phyloP scores from a whole-genome alignment of 352 stramenopile species.

The Thalassiosira sp. region DNA sequence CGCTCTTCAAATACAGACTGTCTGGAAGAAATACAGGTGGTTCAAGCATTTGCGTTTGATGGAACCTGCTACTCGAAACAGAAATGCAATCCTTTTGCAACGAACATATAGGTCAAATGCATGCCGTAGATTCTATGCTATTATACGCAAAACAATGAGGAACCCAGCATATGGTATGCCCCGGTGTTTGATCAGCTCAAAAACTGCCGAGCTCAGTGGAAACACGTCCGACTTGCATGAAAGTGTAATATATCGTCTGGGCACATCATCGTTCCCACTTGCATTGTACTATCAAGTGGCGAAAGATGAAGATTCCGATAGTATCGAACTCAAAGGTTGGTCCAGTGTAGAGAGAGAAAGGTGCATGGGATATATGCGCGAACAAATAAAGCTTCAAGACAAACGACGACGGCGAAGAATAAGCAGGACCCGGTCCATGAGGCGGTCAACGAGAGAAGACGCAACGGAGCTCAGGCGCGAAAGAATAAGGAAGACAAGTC shows the following conservation, averaged over 20 bases:
- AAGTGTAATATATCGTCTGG: slow-evolving; percentile 7
- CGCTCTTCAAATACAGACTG: slow-evolving; percentile 20
- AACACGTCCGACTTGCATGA: neutral
- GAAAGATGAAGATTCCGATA: neutral
- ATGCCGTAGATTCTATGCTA: slow-evolving; percentile 21
- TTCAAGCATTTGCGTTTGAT: slow-evolving; percentile 14
- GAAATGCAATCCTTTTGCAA: slow-evolving; percentile 27
- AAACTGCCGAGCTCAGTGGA: neutral
- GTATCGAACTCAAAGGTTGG: neutral
- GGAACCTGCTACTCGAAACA: neutral
- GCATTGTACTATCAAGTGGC: slow-evolving; percentile 25
- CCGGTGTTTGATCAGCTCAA: slow-evolving; percentile 2
- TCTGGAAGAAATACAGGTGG: slow-evolving; percentile 27
- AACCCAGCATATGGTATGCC: slow-evolving; percentile 1
- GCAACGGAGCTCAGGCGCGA: slow-evolving; percentile 11
- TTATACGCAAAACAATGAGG: slow-evolving; percentile 5
- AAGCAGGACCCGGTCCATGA: neutral
- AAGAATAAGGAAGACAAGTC: slow-evolving; percentile 34
- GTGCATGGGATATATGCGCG: neutral
- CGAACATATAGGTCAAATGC: slow-evolving; percentile 8
- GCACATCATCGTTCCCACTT: slow-evolving; percentile 4
- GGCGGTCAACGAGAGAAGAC: slow-evolving; percentile 13
- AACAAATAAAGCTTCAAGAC: slow-evolving; percentile 12
- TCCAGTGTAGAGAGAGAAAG: neutral
- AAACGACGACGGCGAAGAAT: neutral